These are phyloP conservation scores for Saraca asoca DNA, from an alignment of 331 rosid species.

Conservation along the genomic window DNA sequence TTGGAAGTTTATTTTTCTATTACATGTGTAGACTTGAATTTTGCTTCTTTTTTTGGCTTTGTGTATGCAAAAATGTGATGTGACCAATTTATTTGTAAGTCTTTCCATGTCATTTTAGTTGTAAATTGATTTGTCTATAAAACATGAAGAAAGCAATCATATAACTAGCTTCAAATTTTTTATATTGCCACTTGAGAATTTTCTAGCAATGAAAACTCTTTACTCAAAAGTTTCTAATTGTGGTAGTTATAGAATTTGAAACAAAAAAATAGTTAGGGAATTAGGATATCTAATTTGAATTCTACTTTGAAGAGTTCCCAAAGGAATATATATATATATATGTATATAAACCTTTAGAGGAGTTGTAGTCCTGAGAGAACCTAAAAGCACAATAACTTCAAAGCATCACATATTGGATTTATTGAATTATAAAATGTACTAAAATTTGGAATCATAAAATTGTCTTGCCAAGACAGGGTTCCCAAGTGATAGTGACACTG, in stretches of 20 bases:
- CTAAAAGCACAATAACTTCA: not conserved
- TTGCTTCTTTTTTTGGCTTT: no score
- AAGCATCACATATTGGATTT: no score
- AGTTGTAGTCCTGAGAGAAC: not conserved
- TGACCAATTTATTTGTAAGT: not conserved
- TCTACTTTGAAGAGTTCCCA: not conserved
- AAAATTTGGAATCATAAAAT: no score
- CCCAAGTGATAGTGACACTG: no score
- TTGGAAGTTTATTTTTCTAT: no score
- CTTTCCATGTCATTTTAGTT: slow-evolving; percentile 11
- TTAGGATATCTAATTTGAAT: not conserved
- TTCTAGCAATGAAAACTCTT: slow-evolving; percentile 3
- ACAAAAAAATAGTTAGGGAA: slow-evolving; percentile 3
- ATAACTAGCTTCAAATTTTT: slow-evolving; percentile 4
- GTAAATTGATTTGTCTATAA: slow-evolving; percentile 15
- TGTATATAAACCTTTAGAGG: not conserved
- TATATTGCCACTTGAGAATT: slow-evolving; percentile 8
- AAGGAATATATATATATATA: not conserved
- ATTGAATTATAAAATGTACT: no score
- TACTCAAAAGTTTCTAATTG: slow-evolving; percentile 4
- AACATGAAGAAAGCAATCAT: not conserved
- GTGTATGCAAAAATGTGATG: not conserved
- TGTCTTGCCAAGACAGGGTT: no score
- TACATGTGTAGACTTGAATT: no score
- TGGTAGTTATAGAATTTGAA: not conserved